These are phyloP conservation scores for Fusarium sp. DNA, from an alignment of 2,329 filamentous ascomycete species.

Conservation along the genomic window DNA sequence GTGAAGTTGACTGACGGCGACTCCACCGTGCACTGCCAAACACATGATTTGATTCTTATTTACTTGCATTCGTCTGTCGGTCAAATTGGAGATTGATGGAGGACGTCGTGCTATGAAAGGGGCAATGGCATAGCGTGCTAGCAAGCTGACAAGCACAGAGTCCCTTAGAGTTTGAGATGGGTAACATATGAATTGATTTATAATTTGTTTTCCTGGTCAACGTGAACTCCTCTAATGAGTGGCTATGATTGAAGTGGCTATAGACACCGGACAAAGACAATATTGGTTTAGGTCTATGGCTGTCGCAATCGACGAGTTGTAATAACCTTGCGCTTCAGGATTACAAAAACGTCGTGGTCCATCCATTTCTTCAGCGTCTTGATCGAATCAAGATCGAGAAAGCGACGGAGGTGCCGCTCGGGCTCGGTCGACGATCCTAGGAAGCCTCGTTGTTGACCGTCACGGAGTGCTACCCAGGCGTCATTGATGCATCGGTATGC, in stretches of 20 bases:
- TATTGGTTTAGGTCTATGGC: background rate
- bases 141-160: background rate
- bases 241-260: background rate
- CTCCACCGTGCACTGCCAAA: background rate
- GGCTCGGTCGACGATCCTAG: background rate
- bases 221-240: background rate
- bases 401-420: background rate
- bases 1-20: background rate
- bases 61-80: background rate
- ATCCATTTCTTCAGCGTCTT: background rate
- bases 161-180: background rate
- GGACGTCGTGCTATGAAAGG: background rate
- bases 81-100: background rate
- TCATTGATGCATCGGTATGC: background rate
- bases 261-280: background rate
- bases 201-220: background rate
- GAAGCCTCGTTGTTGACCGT: background rate
- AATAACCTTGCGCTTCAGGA: background rate
- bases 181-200: background rate
- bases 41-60: background rate
- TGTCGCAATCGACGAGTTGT: background rate
- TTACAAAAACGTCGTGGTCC: background rate
- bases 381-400: background rate
- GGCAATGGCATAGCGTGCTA: accelerated
- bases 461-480: background rate